Evolutionary conservation across 257 asterid species (phyloP).

Genomic region (Capsicum baccatum): DNA sequence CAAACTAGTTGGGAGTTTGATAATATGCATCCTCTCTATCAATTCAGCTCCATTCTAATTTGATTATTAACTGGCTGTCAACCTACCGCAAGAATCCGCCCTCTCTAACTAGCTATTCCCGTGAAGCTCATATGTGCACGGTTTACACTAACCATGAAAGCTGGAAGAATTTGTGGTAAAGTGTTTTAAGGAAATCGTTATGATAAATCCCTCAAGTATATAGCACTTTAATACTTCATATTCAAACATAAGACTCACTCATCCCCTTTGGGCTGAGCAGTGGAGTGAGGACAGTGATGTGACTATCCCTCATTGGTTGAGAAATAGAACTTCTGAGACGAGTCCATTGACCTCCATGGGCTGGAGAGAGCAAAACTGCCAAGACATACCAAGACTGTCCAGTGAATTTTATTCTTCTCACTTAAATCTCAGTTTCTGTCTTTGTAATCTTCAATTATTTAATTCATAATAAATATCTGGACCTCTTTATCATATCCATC

Average conservation of each 20-base stretch:
- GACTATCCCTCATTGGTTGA: constrained; percentile 1
- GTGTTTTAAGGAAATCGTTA: not conserved
- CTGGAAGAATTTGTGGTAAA: not conserved
- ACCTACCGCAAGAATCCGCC: not conserved
- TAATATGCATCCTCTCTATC: not conserved
- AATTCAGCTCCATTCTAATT: constrained; percentile 11
- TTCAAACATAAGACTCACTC: not conserved
- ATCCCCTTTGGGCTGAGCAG: not conserved
- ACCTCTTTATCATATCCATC: not conserved
- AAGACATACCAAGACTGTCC: not conserved
- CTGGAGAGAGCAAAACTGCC: not conserved
- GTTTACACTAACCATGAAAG: not conserved
- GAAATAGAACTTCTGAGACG: not conserved
- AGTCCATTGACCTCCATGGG: not conserved
- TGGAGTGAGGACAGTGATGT: constrained; percentile 2
- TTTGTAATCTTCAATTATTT: not conserved
- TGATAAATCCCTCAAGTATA: not conserved
- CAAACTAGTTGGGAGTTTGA: not conserved
- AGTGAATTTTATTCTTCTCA: not conserved
- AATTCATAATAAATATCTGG: not conserved
- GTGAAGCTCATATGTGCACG: not conserved
- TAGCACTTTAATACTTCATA: not conserved
- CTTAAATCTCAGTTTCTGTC: constrained; percentile 11
- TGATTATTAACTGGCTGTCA: not conserved
- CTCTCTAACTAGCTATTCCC: not conserved